Conservation (phyloP, 176 grass and related monocot species). For the Hordeum marinum region DNA sequence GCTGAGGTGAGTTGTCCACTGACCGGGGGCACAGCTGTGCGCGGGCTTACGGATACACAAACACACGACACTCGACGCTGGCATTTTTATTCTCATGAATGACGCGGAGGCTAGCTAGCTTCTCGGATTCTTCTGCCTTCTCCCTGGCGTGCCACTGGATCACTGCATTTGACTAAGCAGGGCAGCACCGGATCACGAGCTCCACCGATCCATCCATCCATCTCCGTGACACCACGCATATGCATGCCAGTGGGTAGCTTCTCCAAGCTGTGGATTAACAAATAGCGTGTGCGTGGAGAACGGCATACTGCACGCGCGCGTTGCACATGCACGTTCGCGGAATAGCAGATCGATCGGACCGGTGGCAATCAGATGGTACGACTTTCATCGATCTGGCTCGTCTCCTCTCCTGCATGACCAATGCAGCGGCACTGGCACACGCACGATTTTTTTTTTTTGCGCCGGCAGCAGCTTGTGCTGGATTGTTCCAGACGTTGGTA, state of each 20-base stretch:
- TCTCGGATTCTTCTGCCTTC: slow-evolving; percentile 30
- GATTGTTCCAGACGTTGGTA: too few species aligned
- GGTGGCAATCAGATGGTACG: not conserved
- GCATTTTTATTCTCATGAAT: not conserved
- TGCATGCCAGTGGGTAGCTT: not conserved
- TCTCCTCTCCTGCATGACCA: not conserved
- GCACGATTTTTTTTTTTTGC: too few species aligned
- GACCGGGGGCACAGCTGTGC: not conserved
- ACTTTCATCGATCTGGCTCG: not conserved
- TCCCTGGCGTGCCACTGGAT: not conserved
- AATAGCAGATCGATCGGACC: not conserved
- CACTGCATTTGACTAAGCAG: not conserved
- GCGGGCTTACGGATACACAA: not conserved
- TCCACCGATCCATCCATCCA: not conserved
- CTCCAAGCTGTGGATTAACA: not conserved
- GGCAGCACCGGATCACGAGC: not conserved
- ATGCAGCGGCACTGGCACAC: too few species aligned
- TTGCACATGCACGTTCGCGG: not conserved
- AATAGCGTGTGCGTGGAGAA: too few species aligned
- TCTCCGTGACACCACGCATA: not conserved
- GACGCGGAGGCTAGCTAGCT: not conserved
- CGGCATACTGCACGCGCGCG: too few species aligned
- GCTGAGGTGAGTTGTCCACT: not conserved
- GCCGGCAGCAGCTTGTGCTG: too few species aligned
- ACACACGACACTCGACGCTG: not conserved